Evolutionary conservation across 2,329 filamentous ascomycete species (phyloP).

Genomic region (Cylindrodendrum hubeiense): DNA sequence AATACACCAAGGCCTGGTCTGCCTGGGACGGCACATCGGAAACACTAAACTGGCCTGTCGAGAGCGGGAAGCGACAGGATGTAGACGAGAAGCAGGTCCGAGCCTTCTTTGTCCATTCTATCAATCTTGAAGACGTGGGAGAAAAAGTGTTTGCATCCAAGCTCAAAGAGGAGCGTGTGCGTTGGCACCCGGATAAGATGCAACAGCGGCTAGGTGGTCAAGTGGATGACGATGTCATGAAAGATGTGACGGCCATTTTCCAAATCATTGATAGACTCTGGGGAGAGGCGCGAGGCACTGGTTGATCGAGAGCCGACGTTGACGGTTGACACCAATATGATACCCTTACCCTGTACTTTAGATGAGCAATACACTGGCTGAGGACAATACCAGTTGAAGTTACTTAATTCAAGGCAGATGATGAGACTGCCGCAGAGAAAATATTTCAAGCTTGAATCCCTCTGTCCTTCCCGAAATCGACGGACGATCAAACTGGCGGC

Average conservation of each 20-base stretch:
- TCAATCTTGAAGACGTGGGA: conserved; percentile 57
- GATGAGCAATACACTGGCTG: background rate
- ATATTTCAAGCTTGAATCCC: background rate
- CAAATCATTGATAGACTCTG: conserved; percentile 89
- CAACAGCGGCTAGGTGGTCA: conserved; percentile 85
- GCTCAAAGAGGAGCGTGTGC: conserved; percentile 86
- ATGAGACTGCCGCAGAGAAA: background rate
- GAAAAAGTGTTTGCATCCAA: conserved; percentile 59
- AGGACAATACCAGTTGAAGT: background rate
- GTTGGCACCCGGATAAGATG: conserved; percentile 99
- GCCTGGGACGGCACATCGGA: conserved; percentile 59
- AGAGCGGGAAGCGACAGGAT: conserved; percentile 66
- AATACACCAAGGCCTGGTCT: conserved; percentile 75
- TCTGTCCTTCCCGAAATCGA: background rate
- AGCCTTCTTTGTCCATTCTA: conserved; percentile 72
- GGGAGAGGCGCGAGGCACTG: conserved; percentile 67
- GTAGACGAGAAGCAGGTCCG: conserved; percentile 72
- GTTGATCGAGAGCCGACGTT: conserved; percentile 6
- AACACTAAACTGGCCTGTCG: conserved; percentile 79
- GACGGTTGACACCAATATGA: conserved; percentile 16
- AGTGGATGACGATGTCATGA: conserved; percentile 79
- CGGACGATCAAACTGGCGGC: background rate
- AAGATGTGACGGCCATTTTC: conserved; percentile 88
- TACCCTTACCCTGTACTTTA: conserved; percentile 23
- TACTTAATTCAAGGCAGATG: background rate